Conservation (phyloP, 805 yeast genomes). For the Nakazawaea pomicola region DNA sequence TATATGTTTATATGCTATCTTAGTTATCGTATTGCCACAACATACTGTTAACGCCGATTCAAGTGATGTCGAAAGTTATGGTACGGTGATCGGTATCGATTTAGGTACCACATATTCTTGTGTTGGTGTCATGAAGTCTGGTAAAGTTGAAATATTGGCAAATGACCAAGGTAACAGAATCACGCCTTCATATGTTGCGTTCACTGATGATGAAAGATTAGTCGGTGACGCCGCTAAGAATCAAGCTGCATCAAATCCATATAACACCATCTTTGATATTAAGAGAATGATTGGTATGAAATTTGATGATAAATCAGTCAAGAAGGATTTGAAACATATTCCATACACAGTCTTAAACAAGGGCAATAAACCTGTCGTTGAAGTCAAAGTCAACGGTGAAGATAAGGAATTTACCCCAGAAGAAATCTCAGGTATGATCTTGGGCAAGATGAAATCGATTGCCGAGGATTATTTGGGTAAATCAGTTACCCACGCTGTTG, state of each 20-base stretch:
- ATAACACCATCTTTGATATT: conserved; percentile 91
- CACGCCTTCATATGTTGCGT: conserved; percentile 94
- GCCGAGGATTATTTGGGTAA: conserved; percentile 89
- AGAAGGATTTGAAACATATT: conserved; percentile 77
- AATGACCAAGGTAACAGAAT: conserved; percentile 99
- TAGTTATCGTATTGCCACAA: conserved; percentile 14
- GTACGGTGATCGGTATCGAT: conserved; percentile 84
- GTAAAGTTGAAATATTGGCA: conserved; percentile 91
- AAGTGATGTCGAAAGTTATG: conserved; percentile 41
- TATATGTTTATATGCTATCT: conserved; percentile 14
- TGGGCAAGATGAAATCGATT: conserved; percentile 85
- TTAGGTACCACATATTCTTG: conserved; percentile 97
- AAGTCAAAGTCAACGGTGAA: conserved; percentile 88
- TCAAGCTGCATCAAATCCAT: conserved; percentile 96
- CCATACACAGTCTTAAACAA: conserved; percentile 79
- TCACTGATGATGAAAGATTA: conserved; percentile 91
- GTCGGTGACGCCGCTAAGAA: conserved; percentile 98
- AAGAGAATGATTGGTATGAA: conserved; percentile 90
- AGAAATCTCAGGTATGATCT: conserved; percentile 90
- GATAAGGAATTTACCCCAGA: conserved; percentile 81
- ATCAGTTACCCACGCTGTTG: conserved; percentile 83
- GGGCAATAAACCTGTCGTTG: conserved; percentile 81
- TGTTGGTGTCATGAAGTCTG: conserved; percentile 84
- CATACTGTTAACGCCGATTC: conserved; percentile 11
- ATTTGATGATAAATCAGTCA: conserved; percentile 74